phyloP scores from a whole-genome alignment of 768 basidiomycete species.

The Trametes maxima region DNA sequence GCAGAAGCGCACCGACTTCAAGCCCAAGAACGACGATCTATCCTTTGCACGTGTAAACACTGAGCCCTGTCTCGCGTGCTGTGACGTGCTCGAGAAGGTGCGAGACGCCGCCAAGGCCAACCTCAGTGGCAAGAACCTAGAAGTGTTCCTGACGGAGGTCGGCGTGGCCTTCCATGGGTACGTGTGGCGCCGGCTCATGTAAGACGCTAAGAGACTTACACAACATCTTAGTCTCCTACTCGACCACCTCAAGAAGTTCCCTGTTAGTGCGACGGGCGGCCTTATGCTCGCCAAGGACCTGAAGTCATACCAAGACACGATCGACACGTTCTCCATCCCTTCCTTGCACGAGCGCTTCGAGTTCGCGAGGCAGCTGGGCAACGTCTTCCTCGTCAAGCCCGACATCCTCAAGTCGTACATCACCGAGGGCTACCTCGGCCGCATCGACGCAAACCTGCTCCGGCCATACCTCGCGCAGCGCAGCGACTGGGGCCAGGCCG shows the following conservation, averaged over 20 bases:
- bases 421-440: slow-evolving; percentile 89
- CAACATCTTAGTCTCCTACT: slow-evolving; percentile 67
- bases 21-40: slow-evolving; percentile 93
- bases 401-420: slow-evolving; percentile 96
- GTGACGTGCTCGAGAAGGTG: slow-evolving; percentile 82
- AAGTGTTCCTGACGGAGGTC: slow-evolving; percentile 90
- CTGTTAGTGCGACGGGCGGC: slow-evolving; percentile 94
- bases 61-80: slow-evolving; percentile 86
- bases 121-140: slow-evolving; percentile 90
- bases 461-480: slow-evolving; percentile 90
- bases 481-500: slow-evolving; percentile 88
- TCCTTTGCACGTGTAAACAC: slow-evolving; percentile 95
- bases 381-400: slow-evolving; percentile 94
- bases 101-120: slow-evolving; percentile 73
- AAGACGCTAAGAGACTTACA: background rate
- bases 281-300: slow-evolving; percentile 99
- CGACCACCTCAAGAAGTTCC: slow-evolving; percentile 95
- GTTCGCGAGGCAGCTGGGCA: slow-evolving; percentile 95
- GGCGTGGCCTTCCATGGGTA: slow-evolving; percentile 93
- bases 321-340: slow-evolving; percentile 80
- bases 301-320: slow-evolving; percentile 92
- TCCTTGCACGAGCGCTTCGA: slow-evolving; percentile 93
- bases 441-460: slow-evolving; percentile 84
- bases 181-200: slow-evolving; percentile 10
- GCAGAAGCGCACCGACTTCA: slow-evolving; percentile 96